Base-by-base conservation (phyloP, 2,329 filamentous ascomycete species). In the Chrysosporium queenslandicum region DNA sequence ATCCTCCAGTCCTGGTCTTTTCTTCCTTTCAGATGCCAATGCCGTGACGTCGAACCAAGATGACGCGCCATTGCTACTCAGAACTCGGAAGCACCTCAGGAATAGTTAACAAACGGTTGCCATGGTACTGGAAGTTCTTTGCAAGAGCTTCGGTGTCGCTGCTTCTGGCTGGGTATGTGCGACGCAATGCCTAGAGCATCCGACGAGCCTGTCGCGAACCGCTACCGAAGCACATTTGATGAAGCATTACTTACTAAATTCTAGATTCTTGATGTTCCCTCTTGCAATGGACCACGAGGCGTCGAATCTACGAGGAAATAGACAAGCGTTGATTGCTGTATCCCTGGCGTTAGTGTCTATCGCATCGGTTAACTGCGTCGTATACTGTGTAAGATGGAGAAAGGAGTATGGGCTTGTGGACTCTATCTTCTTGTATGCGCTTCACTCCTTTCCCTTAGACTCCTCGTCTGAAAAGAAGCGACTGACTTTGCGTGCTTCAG, bases 381-480 rank as follows among this genome's bases (percentile, higher is more conserved):
- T 59, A 23, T 47, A 60, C 56, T 50, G 58, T 63, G 48, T 58
- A 52, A 50, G 55, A 56, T 54, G 60, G 60, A 27, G 55, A 36
- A 55, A 54, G 34, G 51, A 46, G 27, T 37, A 54, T 45, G 62
- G 62, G 46, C 56, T 68, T 12, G 57, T 66, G 2, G 58, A 62
- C 32, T 66, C 60, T 3, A 46, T 68, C 25, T 66, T 64, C 41
- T 52, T 66, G 66, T 68, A 60, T 20, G 64, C 16, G 12, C 16
- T n/a, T 34, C 32, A n/a, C 23, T 18, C 43, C n/a, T 12, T 49
- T 20, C 18, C n/a, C 48, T 48, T 23, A 5, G 2, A 18, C 30
- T 3, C n/a, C n/a, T 32, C 39, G 29, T 51, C 16, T 12, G 27
- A 6, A n/a, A 27, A 20, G 40, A 36, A 25, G 27, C 18, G 41